Conservation (phyloP, 352 stramenopile species). For the Thalassiosira hispida region DNA sequence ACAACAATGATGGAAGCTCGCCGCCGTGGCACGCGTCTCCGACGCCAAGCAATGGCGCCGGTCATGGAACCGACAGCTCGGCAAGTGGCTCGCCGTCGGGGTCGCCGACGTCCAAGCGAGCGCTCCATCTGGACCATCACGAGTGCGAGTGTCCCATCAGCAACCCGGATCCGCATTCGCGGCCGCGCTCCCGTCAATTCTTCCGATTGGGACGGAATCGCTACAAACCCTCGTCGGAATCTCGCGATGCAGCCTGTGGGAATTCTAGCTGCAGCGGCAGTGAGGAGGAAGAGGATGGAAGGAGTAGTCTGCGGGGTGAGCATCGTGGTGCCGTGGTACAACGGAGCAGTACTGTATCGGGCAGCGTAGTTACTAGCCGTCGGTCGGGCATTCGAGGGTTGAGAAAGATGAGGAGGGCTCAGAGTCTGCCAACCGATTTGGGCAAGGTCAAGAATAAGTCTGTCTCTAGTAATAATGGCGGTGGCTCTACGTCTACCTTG, state of each 20-base stretch:
- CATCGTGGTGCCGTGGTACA: too few species aligned
- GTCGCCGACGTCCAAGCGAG: background rate
- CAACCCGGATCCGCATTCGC: background rate
- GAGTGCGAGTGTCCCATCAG: background rate
- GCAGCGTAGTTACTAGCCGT: too few species aligned
- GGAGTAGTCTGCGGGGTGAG: too few species aligned
- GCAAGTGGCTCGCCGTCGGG: too few species aligned
- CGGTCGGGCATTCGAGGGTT: background rate
- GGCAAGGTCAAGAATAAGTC: background rate
- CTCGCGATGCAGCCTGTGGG: background rate
- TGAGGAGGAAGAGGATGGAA: too few species aligned
- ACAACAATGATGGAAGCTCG: too few species aligned
- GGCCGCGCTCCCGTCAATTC: conserved; percentile 8
- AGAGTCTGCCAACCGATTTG: background rate
- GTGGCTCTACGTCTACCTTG: too few species aligned
- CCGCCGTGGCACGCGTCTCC: too few species aligned
- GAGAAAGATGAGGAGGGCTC: background rate
- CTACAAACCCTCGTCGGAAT: background rate
- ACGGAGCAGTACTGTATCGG: too few species aligned
- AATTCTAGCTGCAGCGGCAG: background rate
- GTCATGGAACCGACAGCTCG: too few species aligned
- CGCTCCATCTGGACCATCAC: background rate
- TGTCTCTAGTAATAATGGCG: background rate
- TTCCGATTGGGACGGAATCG: conserved; percentile 32
- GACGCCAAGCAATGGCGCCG: too few species aligned